These are phyloP conservation scores for Pyricularia sp. DNA, from an alignment of 2,329 filamentous ascomycete species.

Conservation along the genomic window DNA sequence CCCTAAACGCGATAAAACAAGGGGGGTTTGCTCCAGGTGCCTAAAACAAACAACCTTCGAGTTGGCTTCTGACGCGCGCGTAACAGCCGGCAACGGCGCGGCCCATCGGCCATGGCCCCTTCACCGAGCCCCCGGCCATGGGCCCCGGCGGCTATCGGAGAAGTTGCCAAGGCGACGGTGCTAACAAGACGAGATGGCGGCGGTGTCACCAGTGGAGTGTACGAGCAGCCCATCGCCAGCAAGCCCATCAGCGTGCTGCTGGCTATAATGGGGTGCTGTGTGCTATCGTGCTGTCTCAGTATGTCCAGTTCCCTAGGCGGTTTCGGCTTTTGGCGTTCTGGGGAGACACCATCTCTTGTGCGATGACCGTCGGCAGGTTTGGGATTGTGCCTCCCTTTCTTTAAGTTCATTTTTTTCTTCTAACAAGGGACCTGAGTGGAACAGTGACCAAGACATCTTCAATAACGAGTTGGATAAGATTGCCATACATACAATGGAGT, in stretches of 20 bases:
- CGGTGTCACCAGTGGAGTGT: neutral
- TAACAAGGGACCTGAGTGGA: neutral
- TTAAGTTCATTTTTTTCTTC: neutral
- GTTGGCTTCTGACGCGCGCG: neutral
- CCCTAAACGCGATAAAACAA: neutral
- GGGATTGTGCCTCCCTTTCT: too few species aligned
- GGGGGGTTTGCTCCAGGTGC: neutral
- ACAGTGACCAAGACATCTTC: neutral
- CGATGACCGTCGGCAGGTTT: too few species aligned
- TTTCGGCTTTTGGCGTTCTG: too few species aligned
- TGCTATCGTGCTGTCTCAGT: neutral
- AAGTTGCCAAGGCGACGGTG: neutral
- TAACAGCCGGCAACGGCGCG: neutral
- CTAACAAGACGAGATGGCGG: neutral
- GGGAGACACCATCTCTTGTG: too few species aligned
- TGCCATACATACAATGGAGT: conserved; percentile 1
- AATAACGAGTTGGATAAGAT: neutral
- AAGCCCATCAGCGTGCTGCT: neutral
- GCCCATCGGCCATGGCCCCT: neutral
- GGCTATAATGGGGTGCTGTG: neutral
- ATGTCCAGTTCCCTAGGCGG: neutral
- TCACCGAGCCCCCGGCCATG: neutral
- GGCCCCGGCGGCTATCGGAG: neutral
- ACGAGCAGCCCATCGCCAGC: neutral
- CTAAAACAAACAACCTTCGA: neutral